Percentiles rank a stretch among this genome's conserved stretches.
Conservation (phyloP, 306 rosid genomes). For the Alnus glutinosa region DNA sequence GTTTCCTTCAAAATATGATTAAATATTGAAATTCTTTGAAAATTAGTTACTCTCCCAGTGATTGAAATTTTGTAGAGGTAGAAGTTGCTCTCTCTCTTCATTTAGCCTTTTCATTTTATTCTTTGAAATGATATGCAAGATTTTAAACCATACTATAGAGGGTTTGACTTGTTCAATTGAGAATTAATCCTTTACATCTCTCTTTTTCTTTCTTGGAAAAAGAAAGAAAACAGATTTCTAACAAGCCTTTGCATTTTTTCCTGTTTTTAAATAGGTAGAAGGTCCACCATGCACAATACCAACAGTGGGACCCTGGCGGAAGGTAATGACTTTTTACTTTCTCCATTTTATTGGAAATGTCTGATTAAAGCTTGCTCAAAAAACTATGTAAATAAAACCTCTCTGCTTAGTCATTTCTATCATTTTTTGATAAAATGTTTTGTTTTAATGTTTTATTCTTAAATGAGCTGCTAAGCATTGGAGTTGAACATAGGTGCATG, state of each 20-base stretch:
- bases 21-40: neutral
- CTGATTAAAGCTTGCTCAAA: neutral
- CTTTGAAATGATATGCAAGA: neutral
- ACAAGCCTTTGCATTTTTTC: conserved; percentile 18
- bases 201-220: conserved; percentile 13
- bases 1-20: neutral
- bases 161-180: neutral
- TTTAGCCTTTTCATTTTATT: neutral
- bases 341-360: neutral
- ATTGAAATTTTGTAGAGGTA: conserved; percentile 3
- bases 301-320: conserved; percentile 97
- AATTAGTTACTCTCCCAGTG: neutral
- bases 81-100: neutral
- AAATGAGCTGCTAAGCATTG: neutral
- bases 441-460: neutral
- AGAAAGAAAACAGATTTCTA: neutral
- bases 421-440: neutral
- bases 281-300: conserved; percentile 74
- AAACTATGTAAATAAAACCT: neutral
- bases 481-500: neutral
- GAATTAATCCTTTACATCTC: neutral
- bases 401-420: neutral
- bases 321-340: conserved; percentile 47
- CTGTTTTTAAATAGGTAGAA: conserved; percentile 55
- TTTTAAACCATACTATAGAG: neutral